Base-by-base conservation (phyloP, 2,329 filamentous ascomycete species). In the Teratosphaeria gauchensis region DNA sequence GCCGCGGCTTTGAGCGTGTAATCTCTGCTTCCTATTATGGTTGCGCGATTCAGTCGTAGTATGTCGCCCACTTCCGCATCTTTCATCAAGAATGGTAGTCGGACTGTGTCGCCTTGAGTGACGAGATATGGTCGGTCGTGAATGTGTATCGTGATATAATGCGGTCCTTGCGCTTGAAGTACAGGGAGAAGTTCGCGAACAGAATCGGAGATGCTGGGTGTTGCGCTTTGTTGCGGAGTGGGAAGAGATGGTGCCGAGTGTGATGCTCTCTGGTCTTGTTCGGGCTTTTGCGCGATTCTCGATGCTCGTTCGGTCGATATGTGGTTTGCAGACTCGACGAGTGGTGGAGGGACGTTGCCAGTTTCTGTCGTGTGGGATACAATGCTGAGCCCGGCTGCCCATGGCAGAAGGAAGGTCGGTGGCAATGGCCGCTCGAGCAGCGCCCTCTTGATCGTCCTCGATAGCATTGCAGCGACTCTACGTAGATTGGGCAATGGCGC, bases 41-140 rank as follows among this genome's bases (percentile, higher is more conserved):
- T 87, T 28, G 91, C 94, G 58, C 91, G 87, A 76, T 96, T 92
- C 59, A 99, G 81, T 6, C 92, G 88, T 61, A 99, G 80, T 42
- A 95, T 78, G 71, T 97, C 92, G 32, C 94, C 94, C 0, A 91
- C 86, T 59, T 72, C 68, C 48, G 79, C 77, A 59, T 73, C 67
- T 24, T 75, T 73, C 77, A 80, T 80, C 19, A 75, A 72, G 68
- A 80, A 80, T 2, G 78, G 78, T 11, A 80, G 71, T 14, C 78
- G 77, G 6, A 80, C 54, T 0, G 73, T 76, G 61, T 80, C 78
- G 65, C 78, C 78, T 57, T 70, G 66, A 6, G 88, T 91, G 64
- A 94, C 81, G 33, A 94, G 87, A 77, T 92, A 94, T 6, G 88
- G 87, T 57, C 82, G 84, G 32, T 84, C 87, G 75, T 94, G 87